Base-by-base conservation (phyloP, 2,329 filamentous ascomycete species). In the Ophiobolus disseminans region DNA sequence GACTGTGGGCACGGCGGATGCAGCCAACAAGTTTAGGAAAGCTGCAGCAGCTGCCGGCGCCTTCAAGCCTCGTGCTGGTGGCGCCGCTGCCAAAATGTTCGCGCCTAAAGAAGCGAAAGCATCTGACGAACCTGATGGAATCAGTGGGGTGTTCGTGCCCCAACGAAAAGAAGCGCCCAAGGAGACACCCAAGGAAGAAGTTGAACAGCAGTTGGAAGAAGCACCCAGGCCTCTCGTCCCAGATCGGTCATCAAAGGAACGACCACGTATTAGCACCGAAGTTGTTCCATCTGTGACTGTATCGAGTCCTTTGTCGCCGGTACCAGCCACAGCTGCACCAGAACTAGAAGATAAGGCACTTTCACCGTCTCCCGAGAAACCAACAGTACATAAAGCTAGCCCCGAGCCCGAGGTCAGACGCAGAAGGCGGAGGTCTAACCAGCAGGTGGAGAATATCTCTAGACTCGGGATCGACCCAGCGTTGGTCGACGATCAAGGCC, bases 61-160 rank as follows among this genome's bases (percentile, higher is more conserved):
- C 14, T 97, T 97, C 76, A 95, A 93, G 66, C 93, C 93, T 16
- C 85, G 93, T 48, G 86, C 87, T 25, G 93, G 93, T 48, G 93
- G 92, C 56, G 92, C 91, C 17, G 91, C 86, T 41, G 91, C 95
- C 53, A 87, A 89, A 41, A 77, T 96, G 43, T 80, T 88, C 45
- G 83, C 86, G 41, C 32, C 41, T 4, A 72, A 71, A 36, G 68
- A 73, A 14, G 81, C 85, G 55, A 84, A 82, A 47, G 72, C 74
- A n/a, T 75, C 75, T 3, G 83, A 88, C 19, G 91, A 88, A 4
- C 89, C 91, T 5, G 92, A 97, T 75, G 93, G 92, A 2, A 96
- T 97, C 57, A 96, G 88, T 10, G 84, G 87, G 30, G 92, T 97
- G 28, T 88, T 97, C 19, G 89, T 91, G 3, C 91, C 92, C 2